Conservation (phyloP, 2,329 filamentous ascomycete genomes). For the Cyphellophora attinorum region DNA sequence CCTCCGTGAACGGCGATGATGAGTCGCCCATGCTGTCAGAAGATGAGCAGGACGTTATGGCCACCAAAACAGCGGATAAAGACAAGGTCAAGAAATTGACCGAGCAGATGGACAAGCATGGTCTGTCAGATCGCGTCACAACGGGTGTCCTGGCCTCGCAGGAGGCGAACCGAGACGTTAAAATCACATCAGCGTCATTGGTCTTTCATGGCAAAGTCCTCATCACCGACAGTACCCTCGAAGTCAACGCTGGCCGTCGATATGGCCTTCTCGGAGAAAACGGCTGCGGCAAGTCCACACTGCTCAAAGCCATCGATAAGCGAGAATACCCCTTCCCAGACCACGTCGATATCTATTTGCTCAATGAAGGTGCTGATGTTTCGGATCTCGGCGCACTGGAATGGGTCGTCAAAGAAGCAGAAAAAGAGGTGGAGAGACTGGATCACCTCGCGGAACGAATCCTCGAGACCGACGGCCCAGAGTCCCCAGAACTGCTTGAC, state of each 20-base stretch:
- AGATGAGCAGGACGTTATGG: constrained; percentile 52
- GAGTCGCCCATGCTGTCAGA: constrained; percentile 51
- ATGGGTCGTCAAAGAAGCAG: constrained; percentile 92
- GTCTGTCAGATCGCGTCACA: constrained; percentile 93
- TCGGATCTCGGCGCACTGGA: constrained; percentile 84
- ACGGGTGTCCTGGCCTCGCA: constrained; percentile 91
- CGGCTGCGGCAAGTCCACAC: constrained; percentile 97
- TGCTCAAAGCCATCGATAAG: constrained; percentile 86
- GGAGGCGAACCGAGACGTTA: constrained; percentile 80
- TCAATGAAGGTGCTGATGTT: constrained; percentile 92
- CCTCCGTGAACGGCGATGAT: constrained; percentile 63
- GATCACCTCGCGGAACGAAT: constrained; percentile 84
- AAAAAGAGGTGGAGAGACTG: constrained; percentile 82
- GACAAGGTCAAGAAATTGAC: constrained; percentile 78
- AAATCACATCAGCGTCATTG: constrained; percentile 85
- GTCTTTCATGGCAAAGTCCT: constrained; percentile 98
- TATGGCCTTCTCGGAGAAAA: constrained; percentile 97
- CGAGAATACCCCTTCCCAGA: constrained; percentile 95
- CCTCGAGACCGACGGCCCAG: constrained; percentile 83
- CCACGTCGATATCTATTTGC: constrained; percentile 93
- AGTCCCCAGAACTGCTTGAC: constrained; percentile 81
- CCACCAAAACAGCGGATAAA: constrained; percentile 62
- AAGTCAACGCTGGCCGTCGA: constrained; percentile 83
- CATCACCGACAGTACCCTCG: constrained; percentile 85
- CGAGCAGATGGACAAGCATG: constrained; percentile 90